Evolutionary conservation across 1,139 yeast genomes (phyloP).

Genomic region (Kodamaea derodonti): DNA sequence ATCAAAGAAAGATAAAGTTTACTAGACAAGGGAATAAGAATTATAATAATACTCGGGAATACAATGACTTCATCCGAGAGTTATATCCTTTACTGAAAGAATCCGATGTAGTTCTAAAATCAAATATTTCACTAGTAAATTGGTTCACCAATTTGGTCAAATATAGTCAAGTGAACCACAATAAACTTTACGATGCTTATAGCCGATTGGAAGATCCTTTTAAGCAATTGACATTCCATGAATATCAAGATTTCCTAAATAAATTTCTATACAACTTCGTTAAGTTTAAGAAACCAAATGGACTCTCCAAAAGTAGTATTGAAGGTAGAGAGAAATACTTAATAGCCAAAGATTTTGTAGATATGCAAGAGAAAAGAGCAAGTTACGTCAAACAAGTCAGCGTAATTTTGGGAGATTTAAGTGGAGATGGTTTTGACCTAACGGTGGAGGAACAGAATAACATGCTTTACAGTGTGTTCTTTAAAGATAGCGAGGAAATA

Average conservation of each 20-base stretch:
- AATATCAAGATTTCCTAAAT: constrained; percentile 36
- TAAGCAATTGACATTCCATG: constrained; percentile 31
- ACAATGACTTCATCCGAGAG: constrained; percentile 26
- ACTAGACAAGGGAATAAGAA: too few species aligned
- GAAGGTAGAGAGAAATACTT: constrained; percentile 3
- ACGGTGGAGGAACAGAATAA: constrained; percentile 27
- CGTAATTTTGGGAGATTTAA: constrained; percentile 26
- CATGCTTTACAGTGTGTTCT: constrained; percentile 28
- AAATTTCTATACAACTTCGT: constrained; percentile 20
- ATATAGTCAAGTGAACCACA: constrained; percentile 20
- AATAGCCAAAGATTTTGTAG: constrained; percentile 11
- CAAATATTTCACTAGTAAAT: constrained; percentile 4
- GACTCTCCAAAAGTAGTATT: constrained; percentile 13
- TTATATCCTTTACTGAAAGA: constrained; percentile 27
- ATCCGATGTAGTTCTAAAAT: constrained; percentile 2
- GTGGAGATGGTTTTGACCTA: constrained; percentile 23
- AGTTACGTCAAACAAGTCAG: constrained; percentile 20
- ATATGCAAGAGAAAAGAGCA: constrained; percentile 17
- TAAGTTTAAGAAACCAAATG: constrained; percentile 21
- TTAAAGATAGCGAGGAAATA: constrained; percentile 25
- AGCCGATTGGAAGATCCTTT: constrained; percentile 24
- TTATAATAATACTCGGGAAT: too few species aligned
- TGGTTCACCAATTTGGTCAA: constrained; percentile 6
- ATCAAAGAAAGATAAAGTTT: constrained; percentile 2
- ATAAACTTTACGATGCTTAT: constrained; percentile 29